These are phyloP conservation scores for Ceratobasidium sp. DNA, from an alignment of 1,284 basidiomycete species.

Conservation along the genomic window DNA sequence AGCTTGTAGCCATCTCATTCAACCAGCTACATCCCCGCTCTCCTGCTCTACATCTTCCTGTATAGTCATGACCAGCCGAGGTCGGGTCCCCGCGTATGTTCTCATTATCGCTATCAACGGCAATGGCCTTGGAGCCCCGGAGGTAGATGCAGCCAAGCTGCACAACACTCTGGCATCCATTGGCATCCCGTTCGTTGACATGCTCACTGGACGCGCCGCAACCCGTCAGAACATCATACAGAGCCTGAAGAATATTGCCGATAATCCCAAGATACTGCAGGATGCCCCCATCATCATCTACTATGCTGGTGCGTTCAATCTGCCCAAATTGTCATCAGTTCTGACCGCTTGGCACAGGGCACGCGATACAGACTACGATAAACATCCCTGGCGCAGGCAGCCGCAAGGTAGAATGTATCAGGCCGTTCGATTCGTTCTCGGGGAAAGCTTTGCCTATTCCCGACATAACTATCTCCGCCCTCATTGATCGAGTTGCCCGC, in stretches of 20 bases:
- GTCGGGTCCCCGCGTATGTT: slow-evolving; percentile 17
- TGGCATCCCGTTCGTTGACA: slow-evolving; percentile 9
- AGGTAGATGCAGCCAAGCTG: slow-evolving; percentile 12
- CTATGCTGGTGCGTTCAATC: slow-evolving; percentile 13
- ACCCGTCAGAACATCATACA: slow-evolving; percentile 35
- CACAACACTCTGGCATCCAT: background rate
- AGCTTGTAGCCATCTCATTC: too few relatives aligned
- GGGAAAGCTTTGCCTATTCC: background rate
- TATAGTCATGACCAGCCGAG: background rate
- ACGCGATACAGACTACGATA: background rate
- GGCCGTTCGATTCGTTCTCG: slow-evolving; percentile 19
- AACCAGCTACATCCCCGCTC: too few relatives aligned
- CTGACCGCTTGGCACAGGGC: background rate
- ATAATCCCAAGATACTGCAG: background rate
- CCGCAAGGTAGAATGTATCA: background rate
- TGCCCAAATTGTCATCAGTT: background rate
- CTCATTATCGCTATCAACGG: slow-evolving; percentile 35
- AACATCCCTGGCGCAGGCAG: slow-evolving; percentile 1
- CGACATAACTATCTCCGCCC: slow-evolving; percentile 32
- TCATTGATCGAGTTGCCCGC: slow-evolving; percentile 21
- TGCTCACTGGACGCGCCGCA: slow-evolving; percentile 13
- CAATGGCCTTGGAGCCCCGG: slow-evolving; percentile 13
- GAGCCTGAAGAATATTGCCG: background rate
- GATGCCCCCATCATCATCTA: slow-evolving; percentile 30
- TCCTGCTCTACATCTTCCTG: too few relatives aligned